Conservation (phyloP, 768 basidiomycete genomes). For the Stropharia rugosoannulata region DNA sequence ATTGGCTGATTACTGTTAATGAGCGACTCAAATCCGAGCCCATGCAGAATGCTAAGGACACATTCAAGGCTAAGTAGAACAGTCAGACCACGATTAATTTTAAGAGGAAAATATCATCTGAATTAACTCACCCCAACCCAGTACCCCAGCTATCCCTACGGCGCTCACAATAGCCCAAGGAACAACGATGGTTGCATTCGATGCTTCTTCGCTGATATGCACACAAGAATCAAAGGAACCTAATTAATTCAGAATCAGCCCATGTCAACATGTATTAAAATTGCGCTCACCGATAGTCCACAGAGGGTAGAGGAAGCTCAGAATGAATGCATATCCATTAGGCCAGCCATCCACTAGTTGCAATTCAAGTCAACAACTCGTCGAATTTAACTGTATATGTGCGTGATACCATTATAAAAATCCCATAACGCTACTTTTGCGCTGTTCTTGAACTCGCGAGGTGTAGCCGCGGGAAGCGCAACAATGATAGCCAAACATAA, state of each 20-base stretch:
- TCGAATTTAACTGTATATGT: neutral
- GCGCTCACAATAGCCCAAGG: conserved; percentile 67
- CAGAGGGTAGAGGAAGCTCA: conserved; percentile 39
- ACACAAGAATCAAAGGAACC: conserved; percentile 54
- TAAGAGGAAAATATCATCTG: neutral
- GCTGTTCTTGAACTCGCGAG: conserved; percentile 55
- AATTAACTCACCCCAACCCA: conserved; percentile 53
- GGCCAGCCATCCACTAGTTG: conserved; percentile 51
- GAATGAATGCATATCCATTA: conserved; percentile 56
- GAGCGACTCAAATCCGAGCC: conserved; percentile 45
- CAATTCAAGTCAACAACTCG: neutral
- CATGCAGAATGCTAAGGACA: conserved; percentile 66
- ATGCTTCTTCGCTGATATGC: conserved; percentile 71
- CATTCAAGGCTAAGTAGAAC: conserved; percentile 45
- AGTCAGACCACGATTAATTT: neutral
- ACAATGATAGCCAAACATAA: conserved; percentile 68
- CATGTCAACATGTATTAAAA: neutral
- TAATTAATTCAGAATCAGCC: conserved; percentile 2
- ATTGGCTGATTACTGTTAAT: conserved; percentile 52
- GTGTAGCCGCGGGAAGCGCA: conserved; percentile 64
- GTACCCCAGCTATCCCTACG: conserved; percentile 50
- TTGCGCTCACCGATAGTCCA: conserved; percentile 39
- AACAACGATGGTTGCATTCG: conserved; percentile 66
- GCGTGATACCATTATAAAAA: conserved; percentile 52
- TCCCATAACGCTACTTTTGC: conserved; percentile 62